Percentiles rank a stretch among this genome's conserved stretches.
Conservation (phyloP, 176 grass and related monocot genomes). For the barley (Hordeum vulgare) region MorexV3_pseudomolecules_assembly NC_058523.1:224174831-224175330, state of each 20-base stretch:
- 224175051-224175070: constrained; percentile 66
- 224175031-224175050: constrained; percentile 68
- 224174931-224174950: constrained; percentile 22
- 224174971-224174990: constrained; percentile 30
- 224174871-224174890: constrained; percentile 32
- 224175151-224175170: neutral
- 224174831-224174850: neutral
- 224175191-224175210: constrained; percentile 31
- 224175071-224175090: constrained; percentile 69
- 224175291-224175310: constrained; percentile 65
- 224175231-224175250: constrained; percentile 66
- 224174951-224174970: neutral
- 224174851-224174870: constrained; percentile 25
- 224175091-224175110: constrained; percentile 66
- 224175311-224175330: constrained; percentile 86
- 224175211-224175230: constrained; percentile 79
- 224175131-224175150: constrained; percentile 45
- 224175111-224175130: constrained; percentile 76
- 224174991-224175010: constrained; percentile 87
- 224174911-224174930: constrained; percentile 15
- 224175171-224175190: neutral
- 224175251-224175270: constrained; percentile 88
- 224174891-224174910: neutral
- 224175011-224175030: constrained; percentile 82
- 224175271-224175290: constrained; percentile 73